Conservation (phyloP, 768 basidiomycete species). For the Trametes coccinea region DNA sequence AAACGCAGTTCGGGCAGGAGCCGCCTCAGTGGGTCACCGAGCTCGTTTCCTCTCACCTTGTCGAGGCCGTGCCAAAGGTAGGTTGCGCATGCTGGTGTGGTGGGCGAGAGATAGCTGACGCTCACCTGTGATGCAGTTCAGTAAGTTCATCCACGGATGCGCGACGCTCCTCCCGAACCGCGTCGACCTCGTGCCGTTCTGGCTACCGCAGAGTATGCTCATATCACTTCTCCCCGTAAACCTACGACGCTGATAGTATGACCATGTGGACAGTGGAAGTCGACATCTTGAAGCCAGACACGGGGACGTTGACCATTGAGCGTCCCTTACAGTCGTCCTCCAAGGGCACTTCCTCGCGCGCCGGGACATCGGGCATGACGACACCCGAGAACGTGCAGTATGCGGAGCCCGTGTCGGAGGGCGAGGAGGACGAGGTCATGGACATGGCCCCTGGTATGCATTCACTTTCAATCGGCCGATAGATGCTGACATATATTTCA, state of each 20-base stretch:
- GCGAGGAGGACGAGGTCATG: constrained; percentile 85
- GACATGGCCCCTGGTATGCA: constrained; percentile 53
- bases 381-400: constrained; percentile 51
- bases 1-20: constrained; percentile 94
- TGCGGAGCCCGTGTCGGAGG: constrained; percentile 91
- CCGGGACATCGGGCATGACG: constrained; percentile 44
- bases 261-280: constrained; percentile 68
- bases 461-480: too few species aligned
- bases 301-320: constrained; percentile 64
- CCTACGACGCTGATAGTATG: too few species aligned
- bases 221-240: too few species aligned
- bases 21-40: constrained; percentile 97
- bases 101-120: background rate
- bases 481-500: too few species aligned
- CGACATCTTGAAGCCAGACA: constrained; percentile 92
- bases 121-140: constrained; percentile 29
- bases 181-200: constrained; percentile 96
- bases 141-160: constrained; percentile 97
- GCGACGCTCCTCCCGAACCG: constrained; percentile 89
- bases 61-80: constrained; percentile 71
- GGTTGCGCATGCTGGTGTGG: constrained; percentile 1
- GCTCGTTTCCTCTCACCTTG: constrained; percentile 91
- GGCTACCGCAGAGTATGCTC: constrained; percentile 86
- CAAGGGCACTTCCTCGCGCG: constrained; percentile 41
- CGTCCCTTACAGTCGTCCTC: constrained; percentile 61